These are phyloP conservation scores for Teunomyces panamensis DNA, from an alignment of 805 yeast genomes.

Conservation along the genomic window DNA sequence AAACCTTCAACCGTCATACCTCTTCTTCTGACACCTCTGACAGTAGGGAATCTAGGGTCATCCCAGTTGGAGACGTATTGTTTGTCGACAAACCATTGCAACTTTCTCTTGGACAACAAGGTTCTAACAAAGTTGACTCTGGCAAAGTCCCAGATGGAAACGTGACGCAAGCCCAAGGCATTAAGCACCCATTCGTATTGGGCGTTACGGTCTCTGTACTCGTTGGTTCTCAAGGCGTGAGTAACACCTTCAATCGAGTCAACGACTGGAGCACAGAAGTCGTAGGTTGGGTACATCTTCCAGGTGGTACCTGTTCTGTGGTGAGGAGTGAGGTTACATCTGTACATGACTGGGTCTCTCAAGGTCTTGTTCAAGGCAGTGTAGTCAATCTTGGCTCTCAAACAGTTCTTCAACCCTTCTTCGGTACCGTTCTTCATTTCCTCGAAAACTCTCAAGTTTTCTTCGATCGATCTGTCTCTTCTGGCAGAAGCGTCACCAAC, in stretches of 20 bases:
- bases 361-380: conserved; percentile 89
- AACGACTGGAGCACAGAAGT: conserved; percentile 96
- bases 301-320: conserved; percentile 91
- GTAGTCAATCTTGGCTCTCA: conserved; percentile 95
- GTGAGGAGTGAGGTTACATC: conserved; percentile 96
- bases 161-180: conserved; percentile 80
- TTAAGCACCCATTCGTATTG: conserved; percentile 96
- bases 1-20: conserved; percentile 99
- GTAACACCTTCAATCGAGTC: conserved; percentile 97
- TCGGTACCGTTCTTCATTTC: conserved; percentile 95
- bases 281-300: conserved; percentile 98
- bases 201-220: conserved; percentile 97
- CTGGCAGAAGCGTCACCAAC: conserved; percentile 91
- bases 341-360: conserved; percentile 97
- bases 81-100: conserved; percentile 98
- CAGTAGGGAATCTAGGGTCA: conserved; percentile 99
- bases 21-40: conserved; percentile 98
- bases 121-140: conserved; percentile 97
- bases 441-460: conserved; percentile 80
- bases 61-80: conserved; percentile 90
- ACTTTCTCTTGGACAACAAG: conserved; percentile 90
- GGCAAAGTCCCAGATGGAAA: conserved; percentile 96
- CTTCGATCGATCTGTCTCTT: conserved; percentile 91
- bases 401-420: conserved; percentile 85
- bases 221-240: conserved; percentile 96